Evolutionary conservation across 805 yeast genomes (phyloP).

Genomic region (Pichia californica): DNA sequence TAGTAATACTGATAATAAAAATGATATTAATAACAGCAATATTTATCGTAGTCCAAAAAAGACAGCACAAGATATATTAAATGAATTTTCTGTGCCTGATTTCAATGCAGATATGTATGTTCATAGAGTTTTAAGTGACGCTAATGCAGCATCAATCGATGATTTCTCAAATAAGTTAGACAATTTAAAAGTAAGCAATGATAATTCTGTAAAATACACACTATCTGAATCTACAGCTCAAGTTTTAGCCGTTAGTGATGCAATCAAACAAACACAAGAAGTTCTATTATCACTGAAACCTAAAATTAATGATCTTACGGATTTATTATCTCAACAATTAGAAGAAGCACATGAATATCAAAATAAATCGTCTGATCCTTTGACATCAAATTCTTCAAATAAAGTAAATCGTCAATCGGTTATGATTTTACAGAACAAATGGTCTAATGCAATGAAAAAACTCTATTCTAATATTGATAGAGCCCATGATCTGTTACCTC

Average conservation of each 20-base stretch:
- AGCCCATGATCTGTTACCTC: conserved; percentile 73
- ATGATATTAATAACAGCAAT: not conserved
- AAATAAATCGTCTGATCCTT: not conserved
- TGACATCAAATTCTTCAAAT: conserved; percentile 17
- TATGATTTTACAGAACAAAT: conserved; percentile 66
- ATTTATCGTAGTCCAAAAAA: not conserved
- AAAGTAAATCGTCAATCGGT: conserved; percentile 62
- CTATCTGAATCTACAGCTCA: conserved; percentile 59
- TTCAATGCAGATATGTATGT: conserved; percentile 47
- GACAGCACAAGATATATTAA: conserved; percentile 15
- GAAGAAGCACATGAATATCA: conserved; percentile 23
- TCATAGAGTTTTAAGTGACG: conserved; percentile 46
- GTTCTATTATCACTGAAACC: conserved; percentile 58
- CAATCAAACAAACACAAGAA: conserved; percentile 55
- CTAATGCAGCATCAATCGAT: conserved; percentile 68
- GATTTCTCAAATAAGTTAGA: conserved; percentile 39
- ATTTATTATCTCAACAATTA: conserved; percentile 42
- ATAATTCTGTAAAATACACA: conserved; percentile 49
- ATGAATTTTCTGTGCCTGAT: conserved; percentile 32
- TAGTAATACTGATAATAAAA: conserved; percentile 8
- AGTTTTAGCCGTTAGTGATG: conserved; percentile 52
- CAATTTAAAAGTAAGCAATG: conserved; percentile 30
- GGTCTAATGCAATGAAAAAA: conserved; percentile 67
- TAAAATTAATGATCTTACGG: conserved; percentile 53
- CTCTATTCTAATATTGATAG: conserved; percentile 83